Conservation (phyloP, 495 filamentous ascomycete species). For the Podospora appendiculata region DNA sequence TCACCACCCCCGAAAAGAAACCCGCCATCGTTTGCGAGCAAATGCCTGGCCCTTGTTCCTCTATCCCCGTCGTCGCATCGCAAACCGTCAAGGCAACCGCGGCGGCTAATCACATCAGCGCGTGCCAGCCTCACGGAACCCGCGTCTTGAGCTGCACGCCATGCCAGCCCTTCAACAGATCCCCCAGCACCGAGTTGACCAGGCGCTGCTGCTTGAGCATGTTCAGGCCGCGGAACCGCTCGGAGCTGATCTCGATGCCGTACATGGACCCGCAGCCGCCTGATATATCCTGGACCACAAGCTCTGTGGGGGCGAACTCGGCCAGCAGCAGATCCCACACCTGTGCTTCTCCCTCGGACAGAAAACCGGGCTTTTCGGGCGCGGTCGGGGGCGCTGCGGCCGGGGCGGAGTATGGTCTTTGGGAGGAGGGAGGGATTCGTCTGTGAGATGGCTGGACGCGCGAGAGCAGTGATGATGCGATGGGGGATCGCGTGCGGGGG, state of each 20-base stretch:
- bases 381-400: neutral
- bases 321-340: constrained; percentile 37
- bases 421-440: neutral
- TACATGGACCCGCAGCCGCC: constrained; percentile 78
- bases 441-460: neutral
- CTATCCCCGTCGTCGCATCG: no score
- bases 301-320: constrained; percentile 36
- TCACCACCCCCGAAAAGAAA: no score
- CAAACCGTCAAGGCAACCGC: no score
- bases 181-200: constrained; percentile 58
- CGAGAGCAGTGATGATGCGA: neutral
- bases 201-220: constrained; percentile 67
- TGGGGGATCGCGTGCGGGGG: neutral
- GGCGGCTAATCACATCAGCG: no score
- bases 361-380: constrained; percentile 32
- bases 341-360: constrained; percentile 34
- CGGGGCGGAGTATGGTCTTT: neutral
- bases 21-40: no score
- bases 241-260: constrained; percentile 58
- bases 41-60: no score
- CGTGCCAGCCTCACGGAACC: constrained; percentile 18
- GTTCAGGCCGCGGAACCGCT: constrained; percentile 54
- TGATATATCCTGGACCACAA: constrained; percentile 65
- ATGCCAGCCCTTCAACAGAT: constrained; percentile 69
- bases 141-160: constrained; percentile 64